These are phyloP conservation scores for Pachyrhizus erosus DNA, from an alignment of 306 rosid genomes.

Conservation along the genomic window DNA sequence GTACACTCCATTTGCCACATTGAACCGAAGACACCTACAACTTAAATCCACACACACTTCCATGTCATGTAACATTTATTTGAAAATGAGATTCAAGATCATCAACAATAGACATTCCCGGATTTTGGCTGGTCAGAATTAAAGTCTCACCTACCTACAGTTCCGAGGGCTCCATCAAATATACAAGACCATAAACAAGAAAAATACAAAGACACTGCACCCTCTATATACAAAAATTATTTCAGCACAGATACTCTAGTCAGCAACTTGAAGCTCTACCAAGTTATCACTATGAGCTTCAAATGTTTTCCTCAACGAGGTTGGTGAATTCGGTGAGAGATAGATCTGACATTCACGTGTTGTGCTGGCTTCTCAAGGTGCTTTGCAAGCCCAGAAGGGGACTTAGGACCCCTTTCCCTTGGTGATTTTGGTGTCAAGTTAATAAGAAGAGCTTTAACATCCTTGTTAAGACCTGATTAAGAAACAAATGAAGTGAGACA, in stretches of 20 bases:
- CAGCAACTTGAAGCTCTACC: conserved; percentile 28
- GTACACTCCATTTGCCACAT: neutral
- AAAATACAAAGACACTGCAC: conserved; percentile 14
- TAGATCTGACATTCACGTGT: conserved; percentile 46
- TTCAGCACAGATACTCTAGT: neutral
- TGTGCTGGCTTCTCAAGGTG: conserved; percentile 57
- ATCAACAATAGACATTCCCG: conserved; percentile 5
- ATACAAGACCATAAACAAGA: conserved; percentile 20
- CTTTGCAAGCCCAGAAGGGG: conserved; percentile 46
- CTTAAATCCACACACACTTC: neutral
- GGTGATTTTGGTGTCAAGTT: conserved; percentile 48
- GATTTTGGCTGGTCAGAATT: conserved; percentile 4
- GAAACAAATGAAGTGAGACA: conserved; percentile 12
- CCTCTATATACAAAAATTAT: conserved; percentile 42
- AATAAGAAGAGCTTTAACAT: conserved; percentile 48
- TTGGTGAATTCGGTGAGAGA: conserved; percentile 60
- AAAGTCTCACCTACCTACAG: conserved; percentile 32
- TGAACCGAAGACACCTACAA: conserved; percentile 10
- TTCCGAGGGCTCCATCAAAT: conserved; percentile 22
- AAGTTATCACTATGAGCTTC: conserved; percentile 3
- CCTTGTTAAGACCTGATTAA: conserved; percentile 41
- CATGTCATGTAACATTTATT: conserved; percentile 18
- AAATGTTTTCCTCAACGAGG: conserved; percentile 51
- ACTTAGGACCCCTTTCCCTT: conserved; percentile 45
- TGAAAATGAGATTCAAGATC: neutral